A percentile compares a stretch with the other conserved stretches of the same genome.
Conservation (phyloP, 2,329 filamentous ascomycete genomes). For the Mariannaea elegans region DNA sequence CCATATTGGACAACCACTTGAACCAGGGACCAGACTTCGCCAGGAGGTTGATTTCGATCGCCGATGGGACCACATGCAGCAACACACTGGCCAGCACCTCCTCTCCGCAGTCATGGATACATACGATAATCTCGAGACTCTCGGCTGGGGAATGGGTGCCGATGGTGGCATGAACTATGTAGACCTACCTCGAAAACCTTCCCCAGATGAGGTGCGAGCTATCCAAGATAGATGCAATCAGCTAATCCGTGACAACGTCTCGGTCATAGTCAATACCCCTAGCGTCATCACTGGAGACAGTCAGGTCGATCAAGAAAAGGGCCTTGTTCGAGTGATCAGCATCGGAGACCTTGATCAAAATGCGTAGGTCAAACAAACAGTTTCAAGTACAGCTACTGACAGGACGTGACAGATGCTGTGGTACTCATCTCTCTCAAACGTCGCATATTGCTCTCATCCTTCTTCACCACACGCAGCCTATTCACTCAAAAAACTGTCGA, state of each 20-base stretch:
- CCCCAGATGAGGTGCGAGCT: slow-evolving; percentile 31
- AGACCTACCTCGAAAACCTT: slow-evolving; percentile 41
- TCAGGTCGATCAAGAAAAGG: slow-evolving; percentile 43
- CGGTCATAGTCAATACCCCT: slow-evolving; percentile 39
- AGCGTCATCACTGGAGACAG: slow-evolving; percentile 33
- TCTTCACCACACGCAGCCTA: slow-evolving; percentile 38
- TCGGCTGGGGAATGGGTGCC: slow-evolving; percentile 44
- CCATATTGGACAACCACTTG: slow-evolving; percentile 31
- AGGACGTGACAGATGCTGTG: slow-evolving; percentile 36
- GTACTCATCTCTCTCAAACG: slow-evolving; percentile 43
- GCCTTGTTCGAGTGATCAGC: slow-evolving; percentile 40
- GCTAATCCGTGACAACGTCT: slow-evolving; percentile 34
- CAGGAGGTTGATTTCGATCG: slow-evolving; percentile 42
- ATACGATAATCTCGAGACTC: slow-evolving; percentile 33
- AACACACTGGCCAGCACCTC: slow-evolving; percentile 45
- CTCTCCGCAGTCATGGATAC: slow-evolving; percentile 44
- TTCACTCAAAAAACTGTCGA: slow-evolving; percentile 44
- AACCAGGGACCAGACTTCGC: slow-evolving; percentile 29
- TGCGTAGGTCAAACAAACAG: slow-evolving; percentile 27
- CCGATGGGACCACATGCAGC: slow-evolving; percentile 47
- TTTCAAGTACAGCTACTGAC: neutral
- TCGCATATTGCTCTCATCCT: slow-evolving; percentile 44
- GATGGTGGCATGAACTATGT: slow-evolving; percentile 43
- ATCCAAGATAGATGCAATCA: slow-evolving; percentile 41
- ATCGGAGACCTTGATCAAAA: slow-evolving; percentile 44